A percentile compares a stretch with the other conserved stretches of the same genome.
Evolutionary conservation across 1,284 basidiomycete genomes (phyloP).

Genomic region (Coniophora puteana): DNA sequence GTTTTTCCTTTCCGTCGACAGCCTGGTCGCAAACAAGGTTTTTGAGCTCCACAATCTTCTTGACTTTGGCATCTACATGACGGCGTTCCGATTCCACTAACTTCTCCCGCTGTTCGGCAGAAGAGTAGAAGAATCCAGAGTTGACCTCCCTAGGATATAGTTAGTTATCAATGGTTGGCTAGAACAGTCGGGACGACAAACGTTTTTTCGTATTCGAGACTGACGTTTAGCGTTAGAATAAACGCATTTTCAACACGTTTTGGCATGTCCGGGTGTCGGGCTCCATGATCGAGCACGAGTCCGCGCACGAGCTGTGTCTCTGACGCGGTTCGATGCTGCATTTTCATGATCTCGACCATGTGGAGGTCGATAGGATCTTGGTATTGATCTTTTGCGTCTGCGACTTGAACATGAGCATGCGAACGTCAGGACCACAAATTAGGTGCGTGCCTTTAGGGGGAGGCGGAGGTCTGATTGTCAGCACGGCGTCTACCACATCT

Average conservation of each 20-base stretch:
- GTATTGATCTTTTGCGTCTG: slow-evolving; percentile 64
- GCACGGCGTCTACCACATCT: slow-evolving; percentile 94
- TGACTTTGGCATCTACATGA: slow-evolving; percentile 93
- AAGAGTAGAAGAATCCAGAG: slow-evolving; percentile 99
- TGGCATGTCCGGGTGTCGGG: slow-evolving; percentile 98
- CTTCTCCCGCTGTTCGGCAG: slow-evolving; percentile 97
- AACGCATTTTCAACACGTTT: slow-evolving; percentile 97
- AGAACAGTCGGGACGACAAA: slow-evolving; percentile 40
- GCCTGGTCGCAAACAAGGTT: slow-evolving; percentile 93
- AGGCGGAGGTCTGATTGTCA: slow-evolving; percentile 78
- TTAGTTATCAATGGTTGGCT: slow-evolving; percentile 19
- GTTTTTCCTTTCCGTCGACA: slow-evolving; percentile 75
- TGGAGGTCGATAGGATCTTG: slow-evolving; percentile 94
- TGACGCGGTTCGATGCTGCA: slow-evolving; percentile 98
- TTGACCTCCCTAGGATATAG: slow-evolving; percentile 83
- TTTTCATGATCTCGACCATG: slow-evolving; percentile 99
- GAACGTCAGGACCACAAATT: slow-evolving; percentile 14
- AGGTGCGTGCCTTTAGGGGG: slow-evolving; percentile 50
- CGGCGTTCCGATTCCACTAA: slow-evolving; percentile 96
- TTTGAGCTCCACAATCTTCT: slow-evolving; percentile 97
- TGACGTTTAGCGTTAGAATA: slow-evolving; percentile 96
- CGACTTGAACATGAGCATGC: slow-evolving; percentile 21
- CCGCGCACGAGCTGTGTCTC: slow-evolving; percentile 98
- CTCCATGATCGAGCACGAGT: slow-evolving; percentile 94
- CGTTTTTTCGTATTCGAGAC: slow-evolving; percentile 99